phyloP scores from a whole-genome alignment of 1,284 basidiomycete species.

The Cronartium quercuum region DNA sequence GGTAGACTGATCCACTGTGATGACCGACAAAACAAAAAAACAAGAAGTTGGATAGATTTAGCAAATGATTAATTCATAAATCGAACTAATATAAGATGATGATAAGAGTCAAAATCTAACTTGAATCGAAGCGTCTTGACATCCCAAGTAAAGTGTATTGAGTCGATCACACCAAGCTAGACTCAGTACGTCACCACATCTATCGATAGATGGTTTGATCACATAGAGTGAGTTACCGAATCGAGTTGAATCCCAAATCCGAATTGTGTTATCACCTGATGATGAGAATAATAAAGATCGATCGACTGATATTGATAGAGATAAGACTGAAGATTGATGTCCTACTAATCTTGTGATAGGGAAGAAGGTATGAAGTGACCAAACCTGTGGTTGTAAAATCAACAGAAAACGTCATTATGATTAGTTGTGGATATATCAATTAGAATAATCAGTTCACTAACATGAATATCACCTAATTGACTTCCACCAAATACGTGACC shows the following conservation, averaged over 20 bases:
- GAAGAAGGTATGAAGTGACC: constrained; percentile 36
- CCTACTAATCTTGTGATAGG: constrained; percentile 33
- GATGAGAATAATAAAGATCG: constrained; percentile 33
- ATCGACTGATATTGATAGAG: constrained; percentile 26
- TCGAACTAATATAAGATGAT: too few relatives aligned
- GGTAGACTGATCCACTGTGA: not conserved
- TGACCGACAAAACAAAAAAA: not conserved
- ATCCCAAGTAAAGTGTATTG: constrained; percentile 33
- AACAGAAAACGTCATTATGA: not conserved
- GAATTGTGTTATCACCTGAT: constrained; percentile 34
- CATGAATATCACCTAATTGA: constrained; percentile 39
- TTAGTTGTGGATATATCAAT: not conserved
- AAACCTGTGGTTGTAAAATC: constrained; percentile 11
- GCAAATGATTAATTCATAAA: too few relatives aligned
- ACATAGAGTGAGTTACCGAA: constrained; percentile 32
- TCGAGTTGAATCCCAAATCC: constrained; percentile 31
- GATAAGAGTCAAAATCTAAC: not conserved
- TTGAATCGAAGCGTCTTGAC: constrained; percentile 38
- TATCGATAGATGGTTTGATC: constrained; percentile 35
- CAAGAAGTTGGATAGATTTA: not conserved
- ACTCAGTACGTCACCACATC: constrained; percentile 37
- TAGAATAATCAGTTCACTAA: not conserved
- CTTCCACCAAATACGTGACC: constrained; percentile 34
- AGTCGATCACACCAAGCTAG: constrained; percentile 30
- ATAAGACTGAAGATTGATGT: constrained; percentile 36